Evolutionary conservation across 805 yeast species (phyloP).

Genomic region (Metschnikowia hibisci): DNA sequence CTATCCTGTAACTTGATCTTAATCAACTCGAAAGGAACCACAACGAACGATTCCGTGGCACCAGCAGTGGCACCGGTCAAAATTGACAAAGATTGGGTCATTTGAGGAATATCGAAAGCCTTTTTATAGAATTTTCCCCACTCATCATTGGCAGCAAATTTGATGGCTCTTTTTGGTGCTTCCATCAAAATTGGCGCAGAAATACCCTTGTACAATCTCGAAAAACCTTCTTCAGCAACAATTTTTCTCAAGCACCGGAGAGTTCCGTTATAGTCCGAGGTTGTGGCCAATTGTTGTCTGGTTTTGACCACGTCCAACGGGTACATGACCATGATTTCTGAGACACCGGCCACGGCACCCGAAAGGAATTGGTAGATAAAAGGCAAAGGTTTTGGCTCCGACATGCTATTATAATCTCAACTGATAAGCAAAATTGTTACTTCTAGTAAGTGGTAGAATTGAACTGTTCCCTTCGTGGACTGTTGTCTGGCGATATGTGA

Average conservation of each 20-base stretch:
- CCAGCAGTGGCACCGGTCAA: slow-evolving; percentile 98
- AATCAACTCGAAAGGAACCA: slow-evolving; percentile 94
- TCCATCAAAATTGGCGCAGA: slow-evolving; percentile 97
- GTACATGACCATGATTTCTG: slow-evolving; percentile 92
- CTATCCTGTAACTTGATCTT: slow-evolving; percentile 93
- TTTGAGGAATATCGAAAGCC: slow-evolving; percentile 60
- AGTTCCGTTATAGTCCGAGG: slow-evolving; percentile 76
- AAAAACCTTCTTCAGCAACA: slow-evolving; percentile 77
- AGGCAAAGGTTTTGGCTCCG: slow-evolving; percentile 51
- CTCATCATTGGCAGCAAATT: slow-evolving; percentile 96
- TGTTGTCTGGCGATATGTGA: background rate
- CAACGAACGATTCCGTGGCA: slow-evolving; percentile 93
- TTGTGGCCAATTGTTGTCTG: slow-evolving; percentile 72
- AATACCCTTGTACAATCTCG: slow-evolving; percentile 87
- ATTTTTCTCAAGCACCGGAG: slow-evolving; percentile 81
- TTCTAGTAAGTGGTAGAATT: background rate
- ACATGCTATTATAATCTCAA: slow-evolving; percentile 12
- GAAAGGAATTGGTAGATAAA: slow-evolving; percentile 85
- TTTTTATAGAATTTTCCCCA: slow-evolving; percentile 83
- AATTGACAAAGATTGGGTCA: slow-evolving; percentile 81
- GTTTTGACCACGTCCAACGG: slow-evolving; percentile 97
- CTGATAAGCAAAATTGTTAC: no score
- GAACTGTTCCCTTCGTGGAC: background rate
- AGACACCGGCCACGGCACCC: slow-evolving; percentile 94
- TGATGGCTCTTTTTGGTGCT: slow-evolving; percentile 98